Base-by-base conservation (phyloP, 768 basidiomycete genomes). In the Filobasidium floriforme region DNA sequence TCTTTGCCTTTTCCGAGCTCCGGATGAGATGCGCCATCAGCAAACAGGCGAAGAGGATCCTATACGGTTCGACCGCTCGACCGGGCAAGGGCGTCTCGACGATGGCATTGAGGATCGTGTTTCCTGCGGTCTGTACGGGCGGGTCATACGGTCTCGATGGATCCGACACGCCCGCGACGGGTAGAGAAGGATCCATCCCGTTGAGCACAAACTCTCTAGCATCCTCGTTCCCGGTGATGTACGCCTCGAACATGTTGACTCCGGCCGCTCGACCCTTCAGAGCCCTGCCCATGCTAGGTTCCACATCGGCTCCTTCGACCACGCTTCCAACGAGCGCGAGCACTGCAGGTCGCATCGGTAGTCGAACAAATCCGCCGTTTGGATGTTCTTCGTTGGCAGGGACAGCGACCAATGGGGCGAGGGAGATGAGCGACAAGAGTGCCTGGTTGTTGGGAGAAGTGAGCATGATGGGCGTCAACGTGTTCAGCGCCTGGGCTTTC, bases 301-400 rank as follows among this genome's bases (percentile, higher is more conserved):
- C 63, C 5, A 26, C 63, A 75, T 90, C 89, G 80, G 96, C 93
- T 1, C 93, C 94, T 65, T 94, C 87, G 44, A 97, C 80, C 12
- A 86, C 86, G 18, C 91, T 83, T 67, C 89, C 87, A 0, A 94
- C 85, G 12, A 96, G 83, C 0, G 85, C 88, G 67, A 92, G 88
- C 6, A 94, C 83, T 0, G 89, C 89, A 3, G 89, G 87, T 18
- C 88, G 84, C 4, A 85, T 82, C 66, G 92, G 89, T 26, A 94
- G 77, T 24, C 92, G 84, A 76, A 93, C 72, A 57, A 77, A 78
- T 0, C 75, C 75, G 18, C 77, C 77, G 46, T 76, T 73, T 1
- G 77, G 77, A 49, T 77, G 72, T 41, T 72, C 73, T 74, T 94
- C 91, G 79, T 94, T 92, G 9, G 90, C 90, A 67, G 89, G 75